Evolutionary conservation across 164 flowering plant species (phyloP), one percentile per base, ranked within the genome.

Genomic region (Echeveria elegans): DNA sequence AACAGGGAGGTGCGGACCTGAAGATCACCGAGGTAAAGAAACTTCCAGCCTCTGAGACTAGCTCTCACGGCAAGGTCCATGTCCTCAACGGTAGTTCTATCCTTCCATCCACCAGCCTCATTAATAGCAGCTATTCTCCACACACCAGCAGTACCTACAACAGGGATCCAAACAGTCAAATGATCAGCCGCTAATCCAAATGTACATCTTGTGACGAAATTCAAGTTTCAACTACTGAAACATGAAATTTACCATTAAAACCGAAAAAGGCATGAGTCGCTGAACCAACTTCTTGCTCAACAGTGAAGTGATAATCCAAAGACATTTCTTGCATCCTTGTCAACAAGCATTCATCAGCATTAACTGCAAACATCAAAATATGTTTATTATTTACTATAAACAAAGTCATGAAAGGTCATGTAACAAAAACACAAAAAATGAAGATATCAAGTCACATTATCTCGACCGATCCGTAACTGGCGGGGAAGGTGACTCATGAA

Each of bases 281-380:
- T 23, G 99, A 94, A 6, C 99, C 99, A 26, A 94, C 99, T 85
- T 94, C 99, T 82, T 94, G 99, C 81, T 94, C 99, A 64, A 94
- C 98, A 6, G 74, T 88, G 72, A 94, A 94, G 78, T 94, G 98
- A 74, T 94, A 94, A 72, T 91, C 95, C 76, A 94, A 69, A 1
- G 98, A 90, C 98, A 94, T 94, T 74, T 94, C 97, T 73, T 94
- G 99, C 90, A 94, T 88, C 71, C 97, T 86, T 29, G 99, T 94
- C 91, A 94, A 74, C 77, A 91, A 66, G 72, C 97, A 91, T 73
- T 89, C 97, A 52, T 91, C 82, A 1, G 99, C 66, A 70, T 94
- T 94, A 71, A 94, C 99, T 94, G 86, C 80, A 63, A 34, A 63
- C 37, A 62, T 7, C 58, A 28, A 16, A 65, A 53, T 24, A 26